Evolutionary conservation across 2,329 filamentous ascomycete genomes (phyloP), one percentile per base, ranked within the genome.

Genomic region (Thielaviopsis euricoi): DNA sequence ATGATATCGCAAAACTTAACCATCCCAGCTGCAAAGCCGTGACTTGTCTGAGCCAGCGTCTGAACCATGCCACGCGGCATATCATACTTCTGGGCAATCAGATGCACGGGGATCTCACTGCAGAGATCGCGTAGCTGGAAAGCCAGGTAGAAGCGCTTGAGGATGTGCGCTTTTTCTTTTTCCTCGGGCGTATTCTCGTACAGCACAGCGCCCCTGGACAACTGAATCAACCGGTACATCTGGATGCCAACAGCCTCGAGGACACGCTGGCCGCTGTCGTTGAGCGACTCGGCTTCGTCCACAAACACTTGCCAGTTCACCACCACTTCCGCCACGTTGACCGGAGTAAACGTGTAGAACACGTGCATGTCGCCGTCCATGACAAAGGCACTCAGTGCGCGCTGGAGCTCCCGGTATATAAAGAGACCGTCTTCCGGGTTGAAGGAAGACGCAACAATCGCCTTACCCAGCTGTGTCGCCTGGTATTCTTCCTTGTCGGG

Each of bases 321-420:
- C 9, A 73, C 71, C 2, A 75, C 70, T 40, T 58, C 52, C 2
- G 56, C 43, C 53, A 78, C 74, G 53, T 87, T 81, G 1, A 89
- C 76, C 0, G 86, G 86, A 0, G 86, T 89, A 62, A 89, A 89
- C 43, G 81, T 82, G 66, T 89, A 90, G 52, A 89, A 76, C 13
- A 87, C 77, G 64, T 89, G 86, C 81, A 90, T 83, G 62, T 90
- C 86, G 3, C 85, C 83, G 65, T 89, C 85, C 79, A 90, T 83
- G 13, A 89, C 86, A 64, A 90, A 89, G 1, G 83, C 83, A 61
- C 78, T 74, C 2, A 89, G 73, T 0, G 86, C 83, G 62, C 77
- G 77, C 59, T 76, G 75, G 53, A 89, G 73, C 67, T 90, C 86
- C 52, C 79, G 74, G 63, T 89, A 74, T 19, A 89, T 76, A 63